phyloP scores from a whole-genome alignment of 352 stramenopile species.

The Phytophthora fragariaefolia region DNA sequence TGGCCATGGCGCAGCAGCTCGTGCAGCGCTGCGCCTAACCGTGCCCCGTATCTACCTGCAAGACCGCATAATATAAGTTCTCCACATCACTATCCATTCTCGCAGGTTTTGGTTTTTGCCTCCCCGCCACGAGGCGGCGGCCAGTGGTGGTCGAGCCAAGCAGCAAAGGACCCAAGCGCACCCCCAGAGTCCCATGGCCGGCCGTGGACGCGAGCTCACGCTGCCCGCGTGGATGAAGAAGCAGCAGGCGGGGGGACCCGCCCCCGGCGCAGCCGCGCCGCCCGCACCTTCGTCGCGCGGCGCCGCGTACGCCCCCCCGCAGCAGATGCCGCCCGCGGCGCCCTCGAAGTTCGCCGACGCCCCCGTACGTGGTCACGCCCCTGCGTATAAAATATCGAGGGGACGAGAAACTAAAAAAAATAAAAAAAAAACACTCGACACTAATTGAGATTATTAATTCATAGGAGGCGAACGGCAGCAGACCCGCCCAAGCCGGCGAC shows the following conservation, averaged over 20 bases:
- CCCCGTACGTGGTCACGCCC: slow-evolving; percentile 43
- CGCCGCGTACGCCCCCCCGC: slow-evolving; percentile 25
- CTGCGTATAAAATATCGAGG: background rate
- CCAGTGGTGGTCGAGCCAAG: slow-evolving; percentile 34
- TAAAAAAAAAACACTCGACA: too few relatives aligned
- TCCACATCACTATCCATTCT: background rate
- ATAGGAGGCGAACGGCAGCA: slow-evolving; percentile 36
- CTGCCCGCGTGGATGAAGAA: slow-evolving; percentile 92
- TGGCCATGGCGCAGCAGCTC: slow-evolving; percentile 55
- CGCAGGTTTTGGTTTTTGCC: background rate
- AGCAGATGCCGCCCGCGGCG: slow-evolving; percentile 30
- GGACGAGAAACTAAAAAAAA: too few relatives aligned
- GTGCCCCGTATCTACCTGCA: background rate
- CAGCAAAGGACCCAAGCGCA: slow-evolving; percentile 17
- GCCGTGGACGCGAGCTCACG: slow-evolving; percentile 83
- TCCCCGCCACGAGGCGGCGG: background rate
- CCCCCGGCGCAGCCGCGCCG: slow-evolving; percentile 1
- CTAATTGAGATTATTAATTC: too few relatives aligned
- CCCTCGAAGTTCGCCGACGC: slow-evolving; percentile 72
- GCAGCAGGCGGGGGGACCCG: slow-evolving; percentile 48
- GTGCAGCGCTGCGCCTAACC: slow-evolving; percentile 45
- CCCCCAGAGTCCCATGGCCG: slow-evolving; percentile 57
- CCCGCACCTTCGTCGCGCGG: slow-evolving; percentile 23
- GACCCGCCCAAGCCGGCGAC: slow-evolving; percentile 18
- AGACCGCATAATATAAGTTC: background rate